Conservation (phyloP, 2,329 filamentous ascomycete species). For the Ophiosphaerella korrae region DNA sequence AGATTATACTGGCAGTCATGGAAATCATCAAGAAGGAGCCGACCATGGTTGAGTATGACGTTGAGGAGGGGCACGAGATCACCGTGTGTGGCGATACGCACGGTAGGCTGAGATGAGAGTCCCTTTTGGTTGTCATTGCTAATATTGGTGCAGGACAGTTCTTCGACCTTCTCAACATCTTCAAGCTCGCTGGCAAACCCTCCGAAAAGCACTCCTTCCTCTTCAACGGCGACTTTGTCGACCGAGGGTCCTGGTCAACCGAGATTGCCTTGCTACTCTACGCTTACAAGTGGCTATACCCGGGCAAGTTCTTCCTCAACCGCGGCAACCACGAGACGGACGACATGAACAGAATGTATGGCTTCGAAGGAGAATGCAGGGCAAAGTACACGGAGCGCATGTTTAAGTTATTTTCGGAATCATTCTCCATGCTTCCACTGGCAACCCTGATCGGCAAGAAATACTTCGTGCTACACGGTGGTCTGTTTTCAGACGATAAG, state of each 20-base stretch:
- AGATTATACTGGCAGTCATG: conserved; percentile 89
- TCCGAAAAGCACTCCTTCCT: conserved; percentile 88
- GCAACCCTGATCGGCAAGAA: conserved; percentile 91
- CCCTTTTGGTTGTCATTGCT: conserved; percentile 6
- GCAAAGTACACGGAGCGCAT: conserved; percentile 95
- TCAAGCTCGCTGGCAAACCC: conserved; percentile 86
- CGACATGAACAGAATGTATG: conserved; percentile 98
- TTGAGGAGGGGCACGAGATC: conserved; percentile 76
- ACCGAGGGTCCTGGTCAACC: conserved; percentile 96
- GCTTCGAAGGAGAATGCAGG: conserved; percentile 97
- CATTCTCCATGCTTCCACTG: conserved; percentile 90
- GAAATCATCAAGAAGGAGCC: conserved; percentile 89
- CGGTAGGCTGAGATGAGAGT: conserved; percentile 59
- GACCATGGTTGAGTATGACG: conserved; percentile 93
- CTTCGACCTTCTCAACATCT: conserved; percentile 96
- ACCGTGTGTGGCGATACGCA: conserved; percentile 98
- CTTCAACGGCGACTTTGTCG: conserved; percentile 99
- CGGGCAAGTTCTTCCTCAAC: conserved; percentile 90
- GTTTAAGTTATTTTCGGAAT: conserved; percentile 98
- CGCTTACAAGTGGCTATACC: conserved; percentile 94
- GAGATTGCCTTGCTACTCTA: conserved; percentile 94
- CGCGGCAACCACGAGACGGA: conserved; percentile 98
- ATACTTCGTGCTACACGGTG: conserved; percentile 91
- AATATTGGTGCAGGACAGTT: conserved; percentile 75
- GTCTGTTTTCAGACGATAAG: conserved; percentile 94